Percentiles rank a stretch among this genome's conserved stretches.
Evolutionary conservation across 345 rosid genomes (phyloP).

Genomic region (Salix dunnii): DNA sequence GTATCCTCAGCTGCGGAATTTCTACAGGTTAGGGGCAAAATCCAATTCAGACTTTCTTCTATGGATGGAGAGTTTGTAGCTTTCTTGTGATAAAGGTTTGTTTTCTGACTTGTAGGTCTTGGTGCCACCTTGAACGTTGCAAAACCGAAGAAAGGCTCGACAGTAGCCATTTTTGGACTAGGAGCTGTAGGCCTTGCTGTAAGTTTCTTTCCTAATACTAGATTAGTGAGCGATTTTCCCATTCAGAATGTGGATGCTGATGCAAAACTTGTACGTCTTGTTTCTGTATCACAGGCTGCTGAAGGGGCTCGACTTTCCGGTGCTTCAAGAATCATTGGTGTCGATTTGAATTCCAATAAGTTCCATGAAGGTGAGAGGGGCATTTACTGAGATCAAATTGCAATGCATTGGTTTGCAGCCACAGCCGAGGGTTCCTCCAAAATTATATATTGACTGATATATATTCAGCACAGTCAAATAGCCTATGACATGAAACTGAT

Average conservation of each 20-base stretch:
- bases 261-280: neutral
- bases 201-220: neutral
- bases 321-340: constrained; percentile 44
- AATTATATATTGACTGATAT: no score
- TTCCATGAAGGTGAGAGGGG: constrained; percentile 20
- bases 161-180: constrained; percentile 40
- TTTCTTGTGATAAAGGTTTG: neutral
- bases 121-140: constrained; percentile 47
- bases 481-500: no score
- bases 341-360: constrained; percentile 35
- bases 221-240: neutral
- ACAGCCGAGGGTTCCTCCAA: no score
- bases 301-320: constrained; percentile 37
- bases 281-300: constrained; percentile 19
- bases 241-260: neutral
- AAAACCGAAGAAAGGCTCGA: constrained; percentile 33
- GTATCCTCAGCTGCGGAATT: constrained; percentile 45
- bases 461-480: no score
- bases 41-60: neutral
- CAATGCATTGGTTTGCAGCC: no score
- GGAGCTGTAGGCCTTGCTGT: constrained; percentile 47
- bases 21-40: constrained; percentile 31
- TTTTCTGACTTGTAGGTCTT: constrained; percentile 20
- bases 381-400: no score
- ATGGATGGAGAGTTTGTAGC: neutral